Base-by-base conservation (phyloP, 805 yeast genomes). In the Cyberlindnera americana region DNA sequence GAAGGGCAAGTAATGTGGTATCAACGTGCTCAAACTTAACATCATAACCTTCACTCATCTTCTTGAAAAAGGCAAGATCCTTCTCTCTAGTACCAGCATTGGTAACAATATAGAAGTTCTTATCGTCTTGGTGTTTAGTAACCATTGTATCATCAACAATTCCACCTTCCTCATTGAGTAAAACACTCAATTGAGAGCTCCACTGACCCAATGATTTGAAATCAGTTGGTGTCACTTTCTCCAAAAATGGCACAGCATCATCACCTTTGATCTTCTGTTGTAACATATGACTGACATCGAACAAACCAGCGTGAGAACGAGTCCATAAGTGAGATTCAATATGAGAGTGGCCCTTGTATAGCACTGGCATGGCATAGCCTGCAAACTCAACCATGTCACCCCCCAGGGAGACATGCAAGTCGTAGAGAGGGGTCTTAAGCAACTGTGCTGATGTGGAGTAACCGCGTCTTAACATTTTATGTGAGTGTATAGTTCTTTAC, bases 281-380 rank as follows among this genome's bases (percentile, higher is more conserved):
- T 36, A 91, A 73, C 99, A 93, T 93, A 64, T 93, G 99, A 39
- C 96, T 86, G 37, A 93, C 99, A 60, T 93, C 99, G 56, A 93
- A 93, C 36, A 93, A 68, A 6, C 99, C 99, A 26, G 90, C 89
- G 46, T 85, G 76, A 16, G 68, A 56, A 61, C 99, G 77, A 0
- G 91, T 95, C 98, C 98, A 93, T 38, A 83, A 75, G 66, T 93
- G 99, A 1, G 97, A 89, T 46, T 89, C 95, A 29, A 88, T 79
- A 61, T 91, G 98, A 2, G 86, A 65, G 64, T 86, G 95, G n/a
- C 73, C 80, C 48, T 77, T 73, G 68, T 90, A 93, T 22, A 88
- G 64, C 9, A 93, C 89, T 2, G 99, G 99, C 97, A 93, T 91
- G 33, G 82, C 77, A 56, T 77, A 93, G n/a, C 96, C 96, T 14